Evolutionary conservation across 306 rosid genomes (phyloP).

Genomic region (Oxytropis ochrocephala): DNA sequence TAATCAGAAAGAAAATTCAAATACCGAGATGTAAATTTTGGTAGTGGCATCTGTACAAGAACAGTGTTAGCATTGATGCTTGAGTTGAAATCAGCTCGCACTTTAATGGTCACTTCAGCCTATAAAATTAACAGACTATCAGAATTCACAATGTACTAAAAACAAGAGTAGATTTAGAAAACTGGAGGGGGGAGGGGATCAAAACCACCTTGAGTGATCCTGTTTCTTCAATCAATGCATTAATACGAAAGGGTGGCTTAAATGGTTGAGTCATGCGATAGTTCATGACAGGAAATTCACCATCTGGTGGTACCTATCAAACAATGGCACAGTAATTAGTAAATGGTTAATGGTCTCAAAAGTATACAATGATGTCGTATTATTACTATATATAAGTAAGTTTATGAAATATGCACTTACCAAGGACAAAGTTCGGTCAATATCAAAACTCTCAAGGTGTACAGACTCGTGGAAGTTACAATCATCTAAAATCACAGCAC

Average conservation of each 20-base stretch:
- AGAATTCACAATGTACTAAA: conserved; percentile 14
- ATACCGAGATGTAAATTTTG: conserved; percentile 71
- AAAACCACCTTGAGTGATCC: conserved; percentile 64
- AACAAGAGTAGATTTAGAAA: background rate
- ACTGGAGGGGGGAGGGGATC: background rate
- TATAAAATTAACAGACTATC: conserved; percentile 23
- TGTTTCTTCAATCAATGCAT: conserved; percentile 79
- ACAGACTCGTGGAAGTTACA: conserved; percentile 98
- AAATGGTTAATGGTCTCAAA: background rate
- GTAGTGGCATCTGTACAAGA: conserved; percentile 79
- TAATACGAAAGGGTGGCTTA: conserved; percentile 83
- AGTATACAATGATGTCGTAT: background rate
- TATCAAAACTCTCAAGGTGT: conserved; percentile 71
- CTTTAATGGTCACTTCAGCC: conserved; percentile 83
- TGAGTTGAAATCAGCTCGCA: conserved; percentile 71
- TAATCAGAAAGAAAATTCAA: conserved; percentile 21
- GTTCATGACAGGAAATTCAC: conserved; percentile 95
- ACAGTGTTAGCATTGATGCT: conserved; percentile 60
- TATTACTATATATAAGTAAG: background rate
- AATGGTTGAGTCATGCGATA: conserved; percentile 86
- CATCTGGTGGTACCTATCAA: conserved; percentile 79
- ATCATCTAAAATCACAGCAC: conserved; percentile 76
- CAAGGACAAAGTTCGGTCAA: conserved; percentile 72
- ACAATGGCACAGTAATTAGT: conserved; percentile 9
- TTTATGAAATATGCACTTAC: conserved; percentile 39